These are phyloP conservation scores for Ajuga chamaepitys DNA, from an alignment of 257 asterid genomes.

Conservation along the genomic window DNA sequence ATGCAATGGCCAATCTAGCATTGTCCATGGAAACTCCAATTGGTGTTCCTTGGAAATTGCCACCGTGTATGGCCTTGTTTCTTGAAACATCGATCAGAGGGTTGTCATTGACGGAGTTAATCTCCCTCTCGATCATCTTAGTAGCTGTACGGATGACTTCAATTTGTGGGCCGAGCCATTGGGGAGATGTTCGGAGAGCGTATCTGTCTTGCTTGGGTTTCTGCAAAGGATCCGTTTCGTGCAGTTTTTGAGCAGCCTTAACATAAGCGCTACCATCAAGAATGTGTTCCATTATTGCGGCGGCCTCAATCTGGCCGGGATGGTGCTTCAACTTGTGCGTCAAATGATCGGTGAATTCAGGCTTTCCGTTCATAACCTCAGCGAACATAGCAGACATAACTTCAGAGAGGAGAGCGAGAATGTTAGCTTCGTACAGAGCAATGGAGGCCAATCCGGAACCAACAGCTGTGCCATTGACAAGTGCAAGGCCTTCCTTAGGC, in stretches of 20 bases:
- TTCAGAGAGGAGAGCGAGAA: constrained; percentile 30
- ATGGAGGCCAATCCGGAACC: constrained; percentile 52
- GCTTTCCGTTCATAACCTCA: constrained; percentile 53
- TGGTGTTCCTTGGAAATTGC: constrained; percentile 55
- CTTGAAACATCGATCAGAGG: constrained; percentile 47
- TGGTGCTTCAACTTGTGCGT: constrained; percentile 56
- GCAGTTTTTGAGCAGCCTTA: constrained; percentile 30
- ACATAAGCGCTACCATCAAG: constrained; percentile 40
- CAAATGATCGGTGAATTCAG: constrained; percentile 52
- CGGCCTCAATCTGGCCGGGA: constrained; percentile 55
- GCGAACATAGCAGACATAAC: constrained; percentile 51
- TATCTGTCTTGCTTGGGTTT: constrained; percentile 52
- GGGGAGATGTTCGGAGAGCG: constrained; percentile 47
- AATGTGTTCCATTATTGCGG: constrained; percentile 53
- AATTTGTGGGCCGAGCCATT: constrained; percentile 56
- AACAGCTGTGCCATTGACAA: constrained; percentile 51
- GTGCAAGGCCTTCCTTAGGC: constrained; percentile 57
- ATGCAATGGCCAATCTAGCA: constrained; percentile 34
- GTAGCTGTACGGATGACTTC: constrained; percentile 49
- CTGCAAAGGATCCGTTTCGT: constrained; percentile 41
- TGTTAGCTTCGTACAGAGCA: constrained; percentile 42
- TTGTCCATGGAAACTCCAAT: constrained; percentile 60
- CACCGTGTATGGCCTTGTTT: constrained; percentile 50
- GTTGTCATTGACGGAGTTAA: constrained; percentile 48
- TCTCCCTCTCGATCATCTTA: constrained; percentile 49